Evolutionary conservation across 495 filamentous ascomycete genomes (phyloP), one percentile per base, ranked within the genome.

Genomic region (Hyaloscypha variabilis): DNA sequence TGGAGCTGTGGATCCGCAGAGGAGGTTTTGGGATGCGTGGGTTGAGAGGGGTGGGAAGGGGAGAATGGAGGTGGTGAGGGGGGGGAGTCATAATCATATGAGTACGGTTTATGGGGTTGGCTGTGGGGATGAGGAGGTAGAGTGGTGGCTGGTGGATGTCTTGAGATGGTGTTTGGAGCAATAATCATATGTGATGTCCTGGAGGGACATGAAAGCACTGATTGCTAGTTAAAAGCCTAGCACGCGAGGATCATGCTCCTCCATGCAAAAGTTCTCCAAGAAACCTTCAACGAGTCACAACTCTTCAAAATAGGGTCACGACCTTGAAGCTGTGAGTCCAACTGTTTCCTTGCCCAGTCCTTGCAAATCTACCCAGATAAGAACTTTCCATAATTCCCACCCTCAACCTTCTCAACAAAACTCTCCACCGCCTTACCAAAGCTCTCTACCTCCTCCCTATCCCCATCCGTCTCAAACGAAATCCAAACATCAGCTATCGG

Each of bases 51-150:
- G 54, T 31, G 54, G 39, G 4, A 57, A 30, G 25, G 54, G 54
- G 51, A 17, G 1, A 23, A 54, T 57, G 23, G 13, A 31, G 17
- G 28, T 17, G 25, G 54, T 29, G 24, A 30, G 24, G 30, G 26
- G 54, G 17, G 8, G 34, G 28, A 28, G 5, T 17, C 54, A 57
- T 57, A 57, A 57, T 57, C 54, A 57, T 31, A 57, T 57, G 54
- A 30, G 26, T 28, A 57, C 54, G 30, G 34, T 57, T 30, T 57
- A 31, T 30, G 25, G 54, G 6, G 54, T 57, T 6, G 54, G 54
- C 1, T 57, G 26, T 57, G 54, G 54, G 11, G 26, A 57, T 31
- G 25, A 30, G 26, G 54, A 57, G 8, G 54, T 57, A 0, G 54
- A 57, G 30, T 11, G n/a, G n/a, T 57, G 54, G 54, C 13, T 57